Evolutionary conservation across 2,329 filamentous ascomycete species (phyloP).

Genomic region (Aspergillus glaucus): DNA sequence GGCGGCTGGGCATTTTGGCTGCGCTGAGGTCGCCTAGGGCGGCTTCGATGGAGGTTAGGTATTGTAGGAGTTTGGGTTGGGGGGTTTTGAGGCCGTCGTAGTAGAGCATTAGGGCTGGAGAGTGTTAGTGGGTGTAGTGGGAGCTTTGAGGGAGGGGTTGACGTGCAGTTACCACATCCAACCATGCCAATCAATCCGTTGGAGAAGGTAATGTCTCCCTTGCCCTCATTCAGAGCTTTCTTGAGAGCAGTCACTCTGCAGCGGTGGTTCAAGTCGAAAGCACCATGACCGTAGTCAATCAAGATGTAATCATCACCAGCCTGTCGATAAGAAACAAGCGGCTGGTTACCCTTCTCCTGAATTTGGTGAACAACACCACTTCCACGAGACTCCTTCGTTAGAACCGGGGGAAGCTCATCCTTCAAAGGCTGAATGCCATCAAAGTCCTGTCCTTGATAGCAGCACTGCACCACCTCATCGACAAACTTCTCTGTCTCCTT

Average conservation of each 20-base stretch:
- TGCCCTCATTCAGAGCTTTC: slow-evolving; percentile 37
- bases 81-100: slow-evolving; percentile 39
- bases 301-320: slow-evolving; percentile 49
- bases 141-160: neutral
- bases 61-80: slow-evolving; percentile 31
- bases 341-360: slow-evolving; percentile 28
- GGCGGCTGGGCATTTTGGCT: slow-evolving; percentile 38
- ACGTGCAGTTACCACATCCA: slow-evolving; percentile 40
- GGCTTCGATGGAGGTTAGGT: slow-evolving; percentile 33
- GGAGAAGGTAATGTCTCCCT: slow-evolving; percentile 31
- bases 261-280: slow-evolving; percentile 52
- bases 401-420: slow-evolving; percentile 14
- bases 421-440: slow-evolving; percentile 27
- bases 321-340: slow-evolving; percentile 38
- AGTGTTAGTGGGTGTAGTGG: neutral
- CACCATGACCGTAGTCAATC: slow-evolving; percentile 53
- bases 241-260: slow-evolving; percentile 51
- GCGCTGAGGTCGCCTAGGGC: slow-evolving; percentile 34
- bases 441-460: slow-evolving; percentile 28
- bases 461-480: slow-evolving; percentile 34
- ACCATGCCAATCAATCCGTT: slow-evolving; percentile 46
- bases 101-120: slow-evolving; percentile 38
- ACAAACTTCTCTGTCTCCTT: slow-evolving; percentile 43
- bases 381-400: slow-evolving; percentile 16
- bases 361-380: slow-evolving; percentile 31